Percentiles rank a stretch among this genome's conserved stretches.
Conservation (phyloP, 495 filamentous ascomycete species). For the Hyaloscypha bicolor region DNA sequence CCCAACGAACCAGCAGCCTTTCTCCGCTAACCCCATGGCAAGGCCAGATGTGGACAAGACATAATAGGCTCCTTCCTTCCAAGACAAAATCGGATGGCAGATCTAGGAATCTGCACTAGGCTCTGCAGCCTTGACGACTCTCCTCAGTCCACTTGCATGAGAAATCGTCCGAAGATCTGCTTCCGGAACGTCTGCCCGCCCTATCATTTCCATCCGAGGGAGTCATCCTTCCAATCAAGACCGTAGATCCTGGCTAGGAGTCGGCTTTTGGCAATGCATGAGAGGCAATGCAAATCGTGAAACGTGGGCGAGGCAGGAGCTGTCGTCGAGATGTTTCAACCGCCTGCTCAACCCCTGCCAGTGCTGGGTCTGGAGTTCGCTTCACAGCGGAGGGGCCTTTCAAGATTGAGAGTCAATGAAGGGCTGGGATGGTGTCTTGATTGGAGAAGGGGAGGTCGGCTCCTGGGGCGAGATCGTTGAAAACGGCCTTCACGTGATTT, state of each 20-base stretch:
- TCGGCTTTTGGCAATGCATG: background rate
- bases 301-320: background rate
- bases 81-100: background rate
- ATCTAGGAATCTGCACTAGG: background rate
- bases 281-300: background rate
- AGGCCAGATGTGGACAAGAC: background rate
- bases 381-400: background rate
- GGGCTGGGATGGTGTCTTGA: background rate
- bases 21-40: background rate
- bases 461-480: too few species aligned
- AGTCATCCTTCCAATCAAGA: background rate
- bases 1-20: too few species aligned
- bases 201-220: background rate
- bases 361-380: background rate
- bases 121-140: background rate
- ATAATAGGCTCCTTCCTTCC: background rate
- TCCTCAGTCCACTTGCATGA: background rate
- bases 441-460: background rate
- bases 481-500: too few species aligned
- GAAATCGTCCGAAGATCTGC: background rate
- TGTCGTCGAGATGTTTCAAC: background rate
- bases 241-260: background rate
- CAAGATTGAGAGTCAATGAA: background rate
- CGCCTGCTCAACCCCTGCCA: background rate
- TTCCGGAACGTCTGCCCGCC: background rate